Conservation (phyloP, 2,329 filamentous ascomycete species). For the Ambrosiella xylebori region DNA sequence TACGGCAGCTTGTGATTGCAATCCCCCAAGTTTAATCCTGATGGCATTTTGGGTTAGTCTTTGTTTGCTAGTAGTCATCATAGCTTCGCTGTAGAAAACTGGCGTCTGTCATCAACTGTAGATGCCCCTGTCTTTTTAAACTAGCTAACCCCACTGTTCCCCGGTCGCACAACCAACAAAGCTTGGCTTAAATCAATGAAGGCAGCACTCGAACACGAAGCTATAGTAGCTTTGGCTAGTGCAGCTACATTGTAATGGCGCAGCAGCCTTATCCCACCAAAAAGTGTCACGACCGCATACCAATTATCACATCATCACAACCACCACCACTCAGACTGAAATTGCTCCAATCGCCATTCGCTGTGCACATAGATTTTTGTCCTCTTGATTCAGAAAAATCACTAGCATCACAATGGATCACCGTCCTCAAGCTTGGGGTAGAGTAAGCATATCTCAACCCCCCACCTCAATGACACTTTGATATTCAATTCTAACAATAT, state of each 20-base stretch:
- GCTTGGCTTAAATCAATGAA: not conserved
- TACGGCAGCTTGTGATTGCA: no score
- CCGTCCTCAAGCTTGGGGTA: slow-evolving; percentile 55
- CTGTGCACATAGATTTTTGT: not conserved
- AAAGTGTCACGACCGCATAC: not conserved
- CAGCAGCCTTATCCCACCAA: slow-evolving; percentile 8
- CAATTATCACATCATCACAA: not conserved
- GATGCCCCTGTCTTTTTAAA: no score
- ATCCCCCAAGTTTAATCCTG: no score
- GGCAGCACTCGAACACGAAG: slow-evolving; percentile 14
- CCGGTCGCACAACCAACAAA: not conserved
- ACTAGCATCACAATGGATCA: slow-evolving; percentile 42
- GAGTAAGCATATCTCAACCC: slow-evolving; percentile 34
- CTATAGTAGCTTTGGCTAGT: not conserved
- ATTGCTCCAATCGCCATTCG: not conserved
- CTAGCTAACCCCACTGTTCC: not conserved
- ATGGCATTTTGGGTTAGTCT: no score
- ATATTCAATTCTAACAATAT: slow-evolving; percentile 12
- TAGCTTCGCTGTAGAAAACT: not conserved
- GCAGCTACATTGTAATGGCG: not conserved
- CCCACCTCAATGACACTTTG: not conserved
- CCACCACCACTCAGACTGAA: not conserved
- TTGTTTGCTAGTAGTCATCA: no score
- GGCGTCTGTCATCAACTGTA: not conserved
- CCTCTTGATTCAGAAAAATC: not conserved